phyloP scores from a whole-genome alignment of 257 asterid genomes.

The Prunella vulgaris region DNA sequence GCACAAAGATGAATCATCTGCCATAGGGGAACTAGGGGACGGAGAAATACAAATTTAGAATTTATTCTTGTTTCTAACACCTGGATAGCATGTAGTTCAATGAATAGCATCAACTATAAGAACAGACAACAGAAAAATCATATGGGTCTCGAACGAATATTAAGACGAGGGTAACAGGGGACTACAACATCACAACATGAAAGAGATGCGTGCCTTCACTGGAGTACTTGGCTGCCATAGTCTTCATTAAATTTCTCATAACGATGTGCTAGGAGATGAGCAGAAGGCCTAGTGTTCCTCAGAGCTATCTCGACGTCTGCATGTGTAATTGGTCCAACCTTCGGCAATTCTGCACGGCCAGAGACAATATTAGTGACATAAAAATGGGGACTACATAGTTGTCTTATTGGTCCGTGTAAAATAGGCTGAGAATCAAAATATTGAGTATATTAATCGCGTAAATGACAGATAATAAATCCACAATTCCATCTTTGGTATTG shows the following conservation, averaged over 20 bases:
- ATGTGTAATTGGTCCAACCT: constrained; percentile 72
- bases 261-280: constrained; percentile 86
- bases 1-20: neutral
- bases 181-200: neutral
- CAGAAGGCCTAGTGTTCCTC: constrained; percentile 92
- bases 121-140: neutral
- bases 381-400: neutral
- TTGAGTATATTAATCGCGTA: neutral
- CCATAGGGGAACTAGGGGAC: neutral
- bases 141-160: neutral
- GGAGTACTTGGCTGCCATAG: constrained; percentile 93
- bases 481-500: neutral
- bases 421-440: neutral
- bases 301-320: constrained; percentile 71
- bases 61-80: neutral
- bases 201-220: constrained; percentile 46
- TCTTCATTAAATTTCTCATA: constrained; percentile 76
- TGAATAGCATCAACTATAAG: neutral
- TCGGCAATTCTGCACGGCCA: constrained; percentile 67
- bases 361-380: constrained; percentile 11
- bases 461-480: neutral
- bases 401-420: neutral
- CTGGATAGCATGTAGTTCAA: constrained; percentile 1
- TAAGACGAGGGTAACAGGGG: neutral
- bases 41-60: neutral